Conservation (phyloP, 2,329 filamentous ascomycete species). For the Teratosphaeria pseudoeucalypti region DNA sequence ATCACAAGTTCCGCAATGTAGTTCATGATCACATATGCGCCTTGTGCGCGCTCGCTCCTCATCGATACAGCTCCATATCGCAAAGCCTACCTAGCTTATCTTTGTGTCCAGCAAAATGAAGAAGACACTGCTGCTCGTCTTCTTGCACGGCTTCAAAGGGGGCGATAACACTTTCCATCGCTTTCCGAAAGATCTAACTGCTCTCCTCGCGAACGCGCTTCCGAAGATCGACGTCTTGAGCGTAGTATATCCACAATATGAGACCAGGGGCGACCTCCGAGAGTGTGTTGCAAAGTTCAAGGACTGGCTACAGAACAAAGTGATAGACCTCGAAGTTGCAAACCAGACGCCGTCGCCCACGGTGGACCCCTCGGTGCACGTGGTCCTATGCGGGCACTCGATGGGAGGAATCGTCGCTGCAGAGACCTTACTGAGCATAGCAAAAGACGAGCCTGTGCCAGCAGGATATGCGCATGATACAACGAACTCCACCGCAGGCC, state of each 20-base stretch:
- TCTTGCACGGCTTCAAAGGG: conserved; percentile 86
- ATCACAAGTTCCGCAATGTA: not conserved
- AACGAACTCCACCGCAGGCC: conserved; percentile 9
- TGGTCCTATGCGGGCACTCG: conserved; percentile 74
- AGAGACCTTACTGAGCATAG: conserved; percentile 68
- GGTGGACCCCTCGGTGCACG: conserved; percentile 72
- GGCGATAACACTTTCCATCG: conserved; percentile 67
- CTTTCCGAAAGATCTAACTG: conserved; percentile 63
- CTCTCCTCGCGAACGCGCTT: conserved; percentile 53
- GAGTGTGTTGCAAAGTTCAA: conserved; percentile 63
- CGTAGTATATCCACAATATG: conserved; percentile 68
- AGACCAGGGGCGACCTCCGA: conserved; percentile 67
- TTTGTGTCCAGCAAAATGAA: conserved; percentile 30
- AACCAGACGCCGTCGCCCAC: conserved; percentile 72
- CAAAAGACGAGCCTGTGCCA: conserved; percentile 50
- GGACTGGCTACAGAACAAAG: conserved; percentile 79
- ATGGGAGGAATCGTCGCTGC: conserved; percentile 91
- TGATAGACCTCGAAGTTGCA: conserved; percentile 87
- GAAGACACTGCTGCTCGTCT: conserved; percentile 71
- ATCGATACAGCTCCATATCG: not conserved
- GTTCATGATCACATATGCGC: not conserved
- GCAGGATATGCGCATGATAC: conserved; percentile 16
- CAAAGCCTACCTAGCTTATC: not conserved
- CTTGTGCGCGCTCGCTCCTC: not conserved
- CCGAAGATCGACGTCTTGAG: conserved; percentile 56